phyloP scores from a whole-genome alignment of 306 rosid species.

The Lathyrus sativus region DNA sequence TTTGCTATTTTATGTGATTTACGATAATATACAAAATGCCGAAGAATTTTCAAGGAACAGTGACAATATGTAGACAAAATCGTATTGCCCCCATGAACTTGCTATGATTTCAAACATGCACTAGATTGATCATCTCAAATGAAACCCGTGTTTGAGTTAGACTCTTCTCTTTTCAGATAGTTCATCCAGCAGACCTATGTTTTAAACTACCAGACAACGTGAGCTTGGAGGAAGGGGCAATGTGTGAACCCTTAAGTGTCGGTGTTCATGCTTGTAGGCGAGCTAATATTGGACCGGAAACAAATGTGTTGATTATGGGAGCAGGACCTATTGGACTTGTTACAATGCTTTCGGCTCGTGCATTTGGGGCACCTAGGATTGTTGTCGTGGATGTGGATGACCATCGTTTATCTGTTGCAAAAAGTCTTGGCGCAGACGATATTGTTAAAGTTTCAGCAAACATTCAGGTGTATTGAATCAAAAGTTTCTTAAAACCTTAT shows the following conservation, averaged over 20 bases:
- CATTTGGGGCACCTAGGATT: conserved; percentile 76
- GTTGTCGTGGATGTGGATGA: conserved; percentile 76
- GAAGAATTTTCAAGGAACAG: not conserved
- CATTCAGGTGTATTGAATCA: conserved; percentile 52
- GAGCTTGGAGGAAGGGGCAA: conserved; percentile 93
- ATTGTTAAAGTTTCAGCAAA: conserved; percentile 68
- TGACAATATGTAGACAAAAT: not conserved
- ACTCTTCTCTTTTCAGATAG: conserved; percentile 52
- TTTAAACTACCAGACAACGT: conserved; percentile 83
- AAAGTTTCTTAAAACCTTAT: too few species aligned
- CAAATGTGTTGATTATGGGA: conserved; percentile 80
- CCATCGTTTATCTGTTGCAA: conserved; percentile 77
- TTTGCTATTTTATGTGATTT: too few species aligned
- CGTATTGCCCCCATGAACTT: too few species aligned
- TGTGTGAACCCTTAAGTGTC: conserved; percentile 94
- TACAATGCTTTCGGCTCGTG: conserved; percentile 81
- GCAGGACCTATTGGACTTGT: conserved; percentile 97
- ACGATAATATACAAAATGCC: too few species aligned
- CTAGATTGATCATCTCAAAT: not conserved
- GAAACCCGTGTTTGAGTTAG: conserved; percentile 20
- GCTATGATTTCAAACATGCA: too few species aligned
- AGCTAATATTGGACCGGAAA: conserved; percentile 80
- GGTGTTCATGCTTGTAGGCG: conserved; percentile 95
- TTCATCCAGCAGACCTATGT: conserved; percentile 88
- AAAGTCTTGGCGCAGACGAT: conserved; percentile 76